Evolutionary conservation across 208 protist species (phyloP).

Genomic region (Wallacemonas rigidus): DNA sequence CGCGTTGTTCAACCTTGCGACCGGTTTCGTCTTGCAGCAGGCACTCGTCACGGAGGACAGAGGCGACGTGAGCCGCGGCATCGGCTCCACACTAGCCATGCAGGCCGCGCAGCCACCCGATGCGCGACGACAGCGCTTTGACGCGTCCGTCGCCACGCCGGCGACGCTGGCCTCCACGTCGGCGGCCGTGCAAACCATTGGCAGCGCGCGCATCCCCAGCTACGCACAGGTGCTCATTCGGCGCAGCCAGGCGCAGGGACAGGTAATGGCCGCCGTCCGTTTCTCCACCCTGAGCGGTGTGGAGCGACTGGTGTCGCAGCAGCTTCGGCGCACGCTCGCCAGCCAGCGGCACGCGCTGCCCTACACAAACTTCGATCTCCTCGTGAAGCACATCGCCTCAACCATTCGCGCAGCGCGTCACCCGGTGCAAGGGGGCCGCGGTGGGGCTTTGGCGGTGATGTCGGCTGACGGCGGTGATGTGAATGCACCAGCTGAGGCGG

Average conservation of each 20-base stretch:
- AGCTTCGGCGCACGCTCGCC: slow-evolving; percentile 35
- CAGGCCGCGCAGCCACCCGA: slow-evolving; percentile 34
- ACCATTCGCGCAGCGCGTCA: not conserved
- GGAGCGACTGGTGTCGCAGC: slow-evolving; percentile 37
- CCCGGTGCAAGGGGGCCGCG: not conserved
- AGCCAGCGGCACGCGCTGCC: slow-evolving; percentile 3
- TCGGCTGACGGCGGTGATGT: not conserved
- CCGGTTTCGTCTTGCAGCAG: slow-evolving; percentile 64
- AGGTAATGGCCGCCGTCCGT: slow-evolving; percentile 48
- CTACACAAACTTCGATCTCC: not conserved
- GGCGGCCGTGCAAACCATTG: slow-evolving; percentile 27
- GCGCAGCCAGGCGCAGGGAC: slow-evolving; percentile 61
- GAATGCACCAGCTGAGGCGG: slow-evolving; percentile 1
- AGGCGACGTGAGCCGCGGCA: slow-evolving; percentile 19
- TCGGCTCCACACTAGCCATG: slow-evolving; percentile 40
- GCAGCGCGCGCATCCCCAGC: slow-evolving; percentile 24
- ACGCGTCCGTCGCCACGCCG: not conserved
- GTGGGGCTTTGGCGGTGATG: not conserved
- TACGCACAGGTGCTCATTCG: slow-evolving; percentile 64
- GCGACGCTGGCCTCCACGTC: slow-evolving; percentile 13
- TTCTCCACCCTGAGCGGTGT: slow-evolving; percentile 32
- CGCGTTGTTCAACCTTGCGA: slow-evolving; percentile 58
- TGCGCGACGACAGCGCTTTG: slow-evolving; percentile 8
- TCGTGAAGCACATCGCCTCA: not conserved
- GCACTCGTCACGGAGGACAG: slow-evolving; percentile 35